Evolutionary conservation across 169 alveolate species (phyloP).

Genomic region (Miamiensis avidus): DNA sequence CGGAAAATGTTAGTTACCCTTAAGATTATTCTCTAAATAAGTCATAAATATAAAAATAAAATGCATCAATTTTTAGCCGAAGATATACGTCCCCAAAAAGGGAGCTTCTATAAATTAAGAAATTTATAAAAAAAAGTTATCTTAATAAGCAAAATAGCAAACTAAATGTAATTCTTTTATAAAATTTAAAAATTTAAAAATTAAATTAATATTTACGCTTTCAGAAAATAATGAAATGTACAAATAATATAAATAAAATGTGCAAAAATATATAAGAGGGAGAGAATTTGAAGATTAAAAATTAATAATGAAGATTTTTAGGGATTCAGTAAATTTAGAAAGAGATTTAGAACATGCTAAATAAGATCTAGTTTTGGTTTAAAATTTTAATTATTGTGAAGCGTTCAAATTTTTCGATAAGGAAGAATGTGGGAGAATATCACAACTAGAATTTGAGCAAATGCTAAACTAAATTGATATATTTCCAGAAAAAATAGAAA

Average conservation of each 20-base stretch:
- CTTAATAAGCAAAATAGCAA: no score
- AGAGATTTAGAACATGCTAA: neutral
- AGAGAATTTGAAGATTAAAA: neutral
- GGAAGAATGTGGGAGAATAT: neutral
- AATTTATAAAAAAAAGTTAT: no score
- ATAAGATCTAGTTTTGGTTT: neutral
- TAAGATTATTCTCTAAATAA: no score
- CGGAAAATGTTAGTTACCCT: no score
- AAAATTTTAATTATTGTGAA: neutral
- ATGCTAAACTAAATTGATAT: neutral
- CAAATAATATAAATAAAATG: no score
- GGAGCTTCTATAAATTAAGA: no score
- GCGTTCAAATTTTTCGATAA: neutral
- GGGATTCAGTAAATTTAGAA: neutral
- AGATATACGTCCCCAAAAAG: no score
- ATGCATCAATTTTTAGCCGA: no score
- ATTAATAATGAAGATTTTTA: neutral
- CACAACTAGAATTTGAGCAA: neutral
- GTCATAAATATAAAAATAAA: no score
- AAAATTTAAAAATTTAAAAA: no score
- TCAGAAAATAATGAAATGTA: neutral
- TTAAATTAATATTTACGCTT: no score
- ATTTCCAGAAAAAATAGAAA: neutral
- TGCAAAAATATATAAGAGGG: neutral
- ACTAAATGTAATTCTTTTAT: no score